Percentiles rank a stretch among this genome's conserved stretches.
These are phyloP conservation scores for Hypoxylon intermedium DNA, from an alignment of 495 filamentous ascomycete species.

Conservation along the genomic window DNA sequence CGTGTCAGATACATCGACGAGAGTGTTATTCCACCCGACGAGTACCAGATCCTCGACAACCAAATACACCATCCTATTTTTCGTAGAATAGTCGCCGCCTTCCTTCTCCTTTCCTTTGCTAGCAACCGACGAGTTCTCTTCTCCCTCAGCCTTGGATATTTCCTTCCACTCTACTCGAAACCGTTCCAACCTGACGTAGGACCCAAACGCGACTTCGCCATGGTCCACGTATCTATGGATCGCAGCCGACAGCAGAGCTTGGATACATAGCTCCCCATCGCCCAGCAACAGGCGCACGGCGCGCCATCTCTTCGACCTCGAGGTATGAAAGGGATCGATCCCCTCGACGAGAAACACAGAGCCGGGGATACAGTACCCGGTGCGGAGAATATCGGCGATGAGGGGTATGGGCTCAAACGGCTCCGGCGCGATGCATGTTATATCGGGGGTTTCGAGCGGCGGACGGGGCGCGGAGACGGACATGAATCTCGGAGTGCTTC, in stretches of 20 bases:
- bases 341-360: slow-evolving; percentile 55
- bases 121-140: neutral
- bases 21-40: slow-evolving; percentile 50
- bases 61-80: slow-evolving; percentile 45
- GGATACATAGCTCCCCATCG: slow-evolving; percentile 54
- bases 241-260: slow-evolving; percentile 49
- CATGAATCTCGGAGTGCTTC: slow-evolving; percentile 29
- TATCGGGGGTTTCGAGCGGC: slow-evolving; percentile 27
- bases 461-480: slow-evolving; percentile 26
- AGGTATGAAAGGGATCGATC: slow-evolving; percentile 43
- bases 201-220: slow-evolving; percentile 48
- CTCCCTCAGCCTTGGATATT: neutral
- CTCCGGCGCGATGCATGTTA: slow-evolving; percentile 42
- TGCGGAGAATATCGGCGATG: slow-evolving; percentile 49
- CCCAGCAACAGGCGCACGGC: slow-evolving; percentile 49
- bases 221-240: slow-evolving; percentile 48
- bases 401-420: slow-evolving; percentile 43
- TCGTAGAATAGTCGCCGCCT: neutral
- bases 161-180: slow-evolving; percentile 38
- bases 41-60: slow-evolving; percentile 49
- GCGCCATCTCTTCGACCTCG: slow-evolving; percentile 34
- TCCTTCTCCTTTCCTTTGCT: slow-evolving; percentile 34
- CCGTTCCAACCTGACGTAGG: slow-evolving; percentile 48
- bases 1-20: slow-evolving; percentile 32
- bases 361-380: slow-evolving; percentile 46